These are phyloP conservation scores for Lodderomyces jiufengensis DNA, from an alignment of 1,139 yeast genomes.

Conservation along the genomic window DNA sequence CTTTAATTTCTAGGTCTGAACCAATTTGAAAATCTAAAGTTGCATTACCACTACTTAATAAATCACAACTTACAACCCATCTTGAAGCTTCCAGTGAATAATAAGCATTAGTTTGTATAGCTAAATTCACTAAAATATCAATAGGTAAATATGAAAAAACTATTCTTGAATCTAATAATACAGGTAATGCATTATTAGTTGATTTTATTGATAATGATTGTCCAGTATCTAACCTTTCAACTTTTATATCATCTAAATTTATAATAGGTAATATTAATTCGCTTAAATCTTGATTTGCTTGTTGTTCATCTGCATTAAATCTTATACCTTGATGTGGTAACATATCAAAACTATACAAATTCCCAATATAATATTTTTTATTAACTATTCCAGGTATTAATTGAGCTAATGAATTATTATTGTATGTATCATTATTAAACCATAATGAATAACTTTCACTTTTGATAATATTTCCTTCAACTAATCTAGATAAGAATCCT, in stretches of 20 bases:
- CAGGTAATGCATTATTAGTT: constrained; percentile 43
- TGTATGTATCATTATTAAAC: constrained; percentile 23
- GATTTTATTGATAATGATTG: constrained; percentile 33
- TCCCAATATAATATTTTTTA: constrained; percentile 40
- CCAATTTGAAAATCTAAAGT: constrained; percentile 54
- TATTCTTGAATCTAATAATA: constrained; percentile 58
- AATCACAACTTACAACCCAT: constrained; percentile 71
- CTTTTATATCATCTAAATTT: constrained; percentile 50
- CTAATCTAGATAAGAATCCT: constrained; percentile 41
- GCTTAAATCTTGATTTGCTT: constrained; percentile 20
- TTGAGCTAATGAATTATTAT: constrained; percentile 26
- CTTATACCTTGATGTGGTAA: constrained; percentile 38
- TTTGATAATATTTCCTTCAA: constrained; percentile 29
- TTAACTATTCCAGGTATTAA: constrained; percentile 62
- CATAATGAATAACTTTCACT: constrained; percentile 57
- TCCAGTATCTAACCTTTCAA: constrained; percentile 41
- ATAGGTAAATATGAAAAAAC: constrained; percentile 56
- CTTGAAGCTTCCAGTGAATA: constrained; percentile 46
- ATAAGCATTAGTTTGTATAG: constrained; percentile 71
- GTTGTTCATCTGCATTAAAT: constrained; percentile 17
- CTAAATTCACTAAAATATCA: constrained; percentile 57
- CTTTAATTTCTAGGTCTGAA: constrained; percentile 39
- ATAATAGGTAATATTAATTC: constrained; percentile 48
- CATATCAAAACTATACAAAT: constrained; percentile 45
- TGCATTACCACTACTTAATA: constrained; percentile 38